A percentile compares a stretch with the other conserved stretches of the same genome.
These are phyloP conservation scores for Torulaspora pretoriensis DNA, from an alignment of 1,139 yeast genomes.

Conservation along the genomic window DNA sequence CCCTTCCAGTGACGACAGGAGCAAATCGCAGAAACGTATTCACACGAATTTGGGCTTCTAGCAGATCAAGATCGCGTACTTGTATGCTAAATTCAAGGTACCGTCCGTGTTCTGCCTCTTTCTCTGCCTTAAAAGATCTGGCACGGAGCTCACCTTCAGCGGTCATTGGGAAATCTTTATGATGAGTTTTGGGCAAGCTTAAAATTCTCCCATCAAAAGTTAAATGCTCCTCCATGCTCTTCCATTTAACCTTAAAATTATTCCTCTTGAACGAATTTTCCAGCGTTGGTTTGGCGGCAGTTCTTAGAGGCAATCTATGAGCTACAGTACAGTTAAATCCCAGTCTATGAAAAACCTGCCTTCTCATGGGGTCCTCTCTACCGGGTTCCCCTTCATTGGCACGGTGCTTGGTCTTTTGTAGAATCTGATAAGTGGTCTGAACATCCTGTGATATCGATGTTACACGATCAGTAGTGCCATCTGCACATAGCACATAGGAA, in stretches of 20 bases:
- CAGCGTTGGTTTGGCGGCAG: slow-evolving; percentile 25
- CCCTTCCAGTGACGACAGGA: slow-evolving; percentile 38
- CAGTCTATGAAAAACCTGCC: slow-evolving; percentile 25
- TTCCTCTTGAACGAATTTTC: slow-evolving; percentile 23
- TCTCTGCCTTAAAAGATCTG: slow-evolving; percentile 15
- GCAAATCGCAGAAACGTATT: slow-evolving; percentile 36
- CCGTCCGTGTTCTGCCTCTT: slow-evolving; percentile 16
- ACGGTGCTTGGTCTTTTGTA: slow-evolving; percentile 33
- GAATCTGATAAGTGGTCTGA: slow-evolving; percentile 40
- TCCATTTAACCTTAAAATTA: slow-evolving; percentile 22
- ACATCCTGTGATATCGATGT: slow-evolving; percentile 40
- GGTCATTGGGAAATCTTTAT: slow-evolving; percentile 25
- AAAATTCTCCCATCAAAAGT: slow-evolving; percentile 26
- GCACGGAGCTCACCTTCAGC: slow-evolving; percentile 22
- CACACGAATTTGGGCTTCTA: slow-evolving; percentile 31
- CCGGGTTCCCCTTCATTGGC: slow-evolving; percentile 23
- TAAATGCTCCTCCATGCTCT: slow-evolving; percentile 18
- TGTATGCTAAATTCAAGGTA: slow-evolving; percentile 38
- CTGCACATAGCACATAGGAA: slow-evolving; percentile 42
- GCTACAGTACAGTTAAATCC: slow-evolving; percentile 37
- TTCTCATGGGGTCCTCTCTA: slow-evolving; percentile 20
- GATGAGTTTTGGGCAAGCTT: slow-evolving; percentile 26
- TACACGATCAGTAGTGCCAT: slow-evolving; percentile 40
- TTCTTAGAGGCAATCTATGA: slow-evolving; percentile 36
- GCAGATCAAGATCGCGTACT: slow-evolving; percentile 36